These are phyloP conservation scores for Claviceps spartinae DNA, from an alignment of 2,329 filamentous ascomycete genomes.

Conservation along the genomic window DNA sequence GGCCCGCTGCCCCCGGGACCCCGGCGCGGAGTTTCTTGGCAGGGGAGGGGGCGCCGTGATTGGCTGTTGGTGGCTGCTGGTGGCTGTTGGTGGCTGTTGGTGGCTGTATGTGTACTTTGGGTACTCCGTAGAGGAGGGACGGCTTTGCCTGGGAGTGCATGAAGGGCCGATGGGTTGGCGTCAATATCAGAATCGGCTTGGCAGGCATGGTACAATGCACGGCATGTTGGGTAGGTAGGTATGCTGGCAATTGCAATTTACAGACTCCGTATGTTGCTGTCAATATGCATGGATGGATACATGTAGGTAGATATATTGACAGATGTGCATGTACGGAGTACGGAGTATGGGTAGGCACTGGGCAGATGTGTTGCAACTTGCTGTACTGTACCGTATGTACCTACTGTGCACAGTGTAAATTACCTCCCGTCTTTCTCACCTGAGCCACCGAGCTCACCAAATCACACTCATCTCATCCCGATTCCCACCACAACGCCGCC, in stretches of 20 bases:
- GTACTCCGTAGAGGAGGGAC: too few species aligned
- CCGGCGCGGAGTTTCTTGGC: constrained; percentile 1
- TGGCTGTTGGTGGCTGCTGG: neutral
- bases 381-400: neutral
- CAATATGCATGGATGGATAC: neutral
- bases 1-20: neutral
- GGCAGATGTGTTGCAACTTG: neutral
- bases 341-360: too few species aligned
- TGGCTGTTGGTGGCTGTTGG: neutral
- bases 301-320: neutral
- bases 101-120: neutral
- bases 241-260: neutral
- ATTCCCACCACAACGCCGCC: too few species aligned
- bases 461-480: too few species aligned
- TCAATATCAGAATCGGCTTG: too few species aligned
- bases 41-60: constrained; percentile 1
- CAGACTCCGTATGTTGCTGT: neutral
- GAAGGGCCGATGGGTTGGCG: too few species aligned
- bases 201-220: neutral
- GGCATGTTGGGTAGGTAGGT: neutral
- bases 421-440: too few species aligned
- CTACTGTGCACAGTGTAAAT: too few species aligned
- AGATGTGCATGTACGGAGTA: neutral
- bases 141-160: too few species aligned
- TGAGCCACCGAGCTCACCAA: too few species aligned